Percentiles rank a stretch among this genome's conserved stretches.
Conservation (phyloP, 306 rosid species). For the Lupinus albus region DNA sequence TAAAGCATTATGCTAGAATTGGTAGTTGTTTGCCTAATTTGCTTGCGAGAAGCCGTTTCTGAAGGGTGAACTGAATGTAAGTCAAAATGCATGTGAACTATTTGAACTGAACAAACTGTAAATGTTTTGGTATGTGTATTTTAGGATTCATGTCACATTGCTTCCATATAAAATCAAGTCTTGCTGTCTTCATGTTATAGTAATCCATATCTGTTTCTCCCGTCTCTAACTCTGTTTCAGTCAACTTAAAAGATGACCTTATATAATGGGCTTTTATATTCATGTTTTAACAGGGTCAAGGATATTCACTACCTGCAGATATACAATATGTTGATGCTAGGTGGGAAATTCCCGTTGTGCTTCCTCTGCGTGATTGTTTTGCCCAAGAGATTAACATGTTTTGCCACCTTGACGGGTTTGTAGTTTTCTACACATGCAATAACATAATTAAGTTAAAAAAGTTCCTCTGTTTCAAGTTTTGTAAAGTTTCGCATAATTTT, state of each 20-base stretch:
- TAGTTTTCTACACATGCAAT: conserved; percentile 37
- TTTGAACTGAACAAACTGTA: conserved; percentile 3
- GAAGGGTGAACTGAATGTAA: background rate
- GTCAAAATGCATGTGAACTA: background rate
- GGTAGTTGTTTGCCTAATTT: background rate
- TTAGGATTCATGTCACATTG: conserved; percentile 20
- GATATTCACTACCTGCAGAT: conserved; percentile 91
- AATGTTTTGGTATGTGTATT: conserved; percentile 2
- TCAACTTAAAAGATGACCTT: conserved; percentile 4
- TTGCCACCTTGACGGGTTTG: conserved; percentile 88
- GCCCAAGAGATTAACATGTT: conserved; percentile 76
- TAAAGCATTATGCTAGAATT: background rate
- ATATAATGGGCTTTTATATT: conserved; percentile 8
- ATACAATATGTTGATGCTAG: conserved; percentile 90
- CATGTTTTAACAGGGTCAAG: conserved; percentile 72
- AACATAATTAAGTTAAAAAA: background rate
- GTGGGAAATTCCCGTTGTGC: conserved; percentile 79
- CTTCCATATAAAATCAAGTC: background rate
- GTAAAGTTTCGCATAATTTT: background rate
- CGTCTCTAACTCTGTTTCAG: background rate
- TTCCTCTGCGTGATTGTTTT: conserved; percentile 90
- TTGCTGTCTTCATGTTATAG: conserved; percentile 6
- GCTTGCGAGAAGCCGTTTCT: too few species aligned
- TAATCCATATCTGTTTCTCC: conserved; percentile 29
- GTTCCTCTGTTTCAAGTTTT: background rate